Percentiles rank a stretch among this genome's conserved stretches.
These are phyloP conservation scores for Colletotrichum agaves DNA, from an alignment of 2,329 filamentous ascomycete genomes.

Conservation along the genomic window DNA sequence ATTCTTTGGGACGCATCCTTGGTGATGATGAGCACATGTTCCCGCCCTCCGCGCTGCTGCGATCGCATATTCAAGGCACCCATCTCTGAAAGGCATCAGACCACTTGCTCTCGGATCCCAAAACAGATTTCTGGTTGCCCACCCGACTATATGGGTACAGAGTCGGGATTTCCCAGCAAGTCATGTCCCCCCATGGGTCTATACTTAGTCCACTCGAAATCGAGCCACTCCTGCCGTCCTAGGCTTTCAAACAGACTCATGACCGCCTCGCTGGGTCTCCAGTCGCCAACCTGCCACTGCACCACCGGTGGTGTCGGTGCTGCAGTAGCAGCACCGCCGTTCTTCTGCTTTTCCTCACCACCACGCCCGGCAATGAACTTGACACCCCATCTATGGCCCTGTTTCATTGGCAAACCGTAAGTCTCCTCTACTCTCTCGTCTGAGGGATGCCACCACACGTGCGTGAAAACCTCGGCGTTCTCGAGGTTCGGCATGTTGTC, in stretches of 20 bases:
- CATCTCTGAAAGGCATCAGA: background rate
- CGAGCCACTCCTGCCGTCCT: slow-evolving; percentile 40
- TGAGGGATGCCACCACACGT: slow-evolving; percentile 40
- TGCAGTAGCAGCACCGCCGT: slow-evolving; percentile 4
- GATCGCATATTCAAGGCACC: too few relatives aligned
- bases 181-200: slow-evolving; percentile 12
- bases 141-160: slow-evolving; percentile 14
- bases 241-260: slow-evolving; percentile 39
- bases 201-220: slow-evolving; percentile 34
- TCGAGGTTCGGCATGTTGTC: slow-evolving; percentile 41
- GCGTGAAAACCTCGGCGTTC: slow-evolving; percentile 41
- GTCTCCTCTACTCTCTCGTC: slow-evolving; percentile 26
- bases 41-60: too few relatives aligned
- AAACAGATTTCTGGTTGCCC: slow-evolving; percentile 5
- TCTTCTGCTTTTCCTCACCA: slow-evolving; percentile 5
- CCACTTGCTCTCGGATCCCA: background rate
- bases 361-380: slow-evolving; percentile 35
- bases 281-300: slow-evolving; percentile 42
- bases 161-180: slow-evolving; percentile 14
- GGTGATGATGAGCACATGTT: too few relatives aligned
- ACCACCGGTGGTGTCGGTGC: slow-evolving; percentile 32
- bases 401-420: slow-evolving; percentile 10
- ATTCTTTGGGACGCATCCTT: too few relatives aligned
- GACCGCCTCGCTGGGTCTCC: slow-evolving; percentile 40
- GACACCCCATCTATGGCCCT: slow-evolving; percentile 40